Evolutionary conservation across 2,329 filamentous ascomycete species (phyloP).

Genomic region (Exophiala dermatitidis): DNA sequence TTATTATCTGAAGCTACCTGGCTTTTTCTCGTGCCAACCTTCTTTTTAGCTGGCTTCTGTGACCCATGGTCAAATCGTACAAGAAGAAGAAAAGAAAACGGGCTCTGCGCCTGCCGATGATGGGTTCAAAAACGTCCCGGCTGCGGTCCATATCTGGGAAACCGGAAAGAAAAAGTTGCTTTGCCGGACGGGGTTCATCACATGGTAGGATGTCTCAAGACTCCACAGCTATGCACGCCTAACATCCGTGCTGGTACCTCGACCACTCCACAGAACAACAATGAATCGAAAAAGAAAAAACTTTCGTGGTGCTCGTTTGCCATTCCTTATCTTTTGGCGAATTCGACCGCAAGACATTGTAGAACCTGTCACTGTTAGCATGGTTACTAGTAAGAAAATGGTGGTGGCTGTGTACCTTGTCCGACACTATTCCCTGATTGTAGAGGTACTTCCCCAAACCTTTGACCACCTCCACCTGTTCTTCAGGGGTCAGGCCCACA

Average conservation of each 20-base stretch:
- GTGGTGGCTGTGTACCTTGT: constrained; percentile 40
- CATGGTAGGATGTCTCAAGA: neutral
- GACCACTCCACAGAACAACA: neutral
- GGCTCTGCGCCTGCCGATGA: neutral
- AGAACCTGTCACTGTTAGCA: constrained; percentile 18
- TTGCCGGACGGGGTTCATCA: neutral
- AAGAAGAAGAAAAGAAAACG: neutral
- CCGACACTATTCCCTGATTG: constrained; percentile 53
- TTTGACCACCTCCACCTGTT: constrained; percentile 74
- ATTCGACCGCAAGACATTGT: constrained; percentile 13
- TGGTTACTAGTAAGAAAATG: neutral
- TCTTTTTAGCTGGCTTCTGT: neutral
- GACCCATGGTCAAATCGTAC: neutral
- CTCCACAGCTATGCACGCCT: constrained; percentile 18
- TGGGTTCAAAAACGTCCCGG: neutral
- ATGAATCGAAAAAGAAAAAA: no score
- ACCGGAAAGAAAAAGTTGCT: neutral
- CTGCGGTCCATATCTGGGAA: neutral
- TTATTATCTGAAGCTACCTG: neutral
- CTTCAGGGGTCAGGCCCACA: constrained; percentile 74
- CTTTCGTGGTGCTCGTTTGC: no score
- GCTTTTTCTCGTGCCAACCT: neutral
- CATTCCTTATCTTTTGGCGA: constrained; percentile 13
- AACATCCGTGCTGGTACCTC: neutral
- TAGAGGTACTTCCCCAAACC: constrained; percentile 57